Evolutionary conservation across 73 alveolate genomes (phyloP).

Genomic region (Paramecium sexaurelia): DNA sequence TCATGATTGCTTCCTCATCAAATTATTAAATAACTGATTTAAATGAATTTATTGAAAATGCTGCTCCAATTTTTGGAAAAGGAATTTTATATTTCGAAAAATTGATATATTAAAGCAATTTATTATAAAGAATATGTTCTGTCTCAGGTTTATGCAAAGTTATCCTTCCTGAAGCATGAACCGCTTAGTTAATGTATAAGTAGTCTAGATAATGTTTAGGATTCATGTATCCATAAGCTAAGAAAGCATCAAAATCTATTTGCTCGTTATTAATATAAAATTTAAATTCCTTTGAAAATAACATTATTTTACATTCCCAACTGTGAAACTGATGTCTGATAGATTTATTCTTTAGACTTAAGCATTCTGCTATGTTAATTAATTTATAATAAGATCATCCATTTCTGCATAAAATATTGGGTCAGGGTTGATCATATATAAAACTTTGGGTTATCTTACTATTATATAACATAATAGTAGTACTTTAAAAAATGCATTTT

Average conservation of each 20-base stretch:
- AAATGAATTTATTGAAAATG: not conserved
- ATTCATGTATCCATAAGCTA: constrained; percentile 45
- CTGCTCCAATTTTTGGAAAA: constrained; percentile 36
- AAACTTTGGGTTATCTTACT: constrained; percentile 14
- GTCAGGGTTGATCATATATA: constrained; percentile 42
- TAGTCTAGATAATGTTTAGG: constrained; percentile 18
- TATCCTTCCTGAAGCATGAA: not conserved
- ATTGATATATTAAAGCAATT: not conserved
- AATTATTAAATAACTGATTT: not conserved
- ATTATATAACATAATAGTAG: not conserved
- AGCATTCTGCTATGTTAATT: not conserved
- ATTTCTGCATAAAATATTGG: not conserved
- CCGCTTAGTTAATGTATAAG: not conserved
- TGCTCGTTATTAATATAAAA: not conserved
- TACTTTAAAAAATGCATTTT: not conserved
- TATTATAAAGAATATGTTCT: constrained; percentile 10
- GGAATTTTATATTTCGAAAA: not conserved
- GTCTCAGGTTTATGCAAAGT: constrained; percentile 1
- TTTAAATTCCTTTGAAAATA: not conserved
- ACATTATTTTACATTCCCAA: not conserved
- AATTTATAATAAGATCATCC: not conserved
- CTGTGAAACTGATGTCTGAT: not conserved
- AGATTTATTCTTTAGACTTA: not conserved
- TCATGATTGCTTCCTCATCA: constrained; percentile 5
- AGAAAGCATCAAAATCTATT: constrained; percentile 40